Evolutionary conservation across 2,329 filamentous ascomycete species (phyloP).

Genomic region (Sclerotinia nivalis): DNA sequence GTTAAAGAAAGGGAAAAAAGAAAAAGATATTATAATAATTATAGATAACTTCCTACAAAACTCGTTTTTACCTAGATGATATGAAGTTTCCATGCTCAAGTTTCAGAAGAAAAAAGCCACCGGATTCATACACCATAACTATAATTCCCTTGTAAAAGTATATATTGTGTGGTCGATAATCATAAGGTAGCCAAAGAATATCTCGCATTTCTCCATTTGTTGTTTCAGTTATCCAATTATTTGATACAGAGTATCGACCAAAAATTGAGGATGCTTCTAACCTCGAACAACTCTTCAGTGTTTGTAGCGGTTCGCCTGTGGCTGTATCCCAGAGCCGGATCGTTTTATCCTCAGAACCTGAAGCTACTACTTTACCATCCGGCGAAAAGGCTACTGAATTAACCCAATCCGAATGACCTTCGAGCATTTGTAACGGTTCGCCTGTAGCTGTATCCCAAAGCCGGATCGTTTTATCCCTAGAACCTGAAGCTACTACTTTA

Average conservation of each 20-base stretch:
- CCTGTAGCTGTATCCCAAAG: too few relatives aligned
- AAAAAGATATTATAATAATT: background rate
- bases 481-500: too few relatives aligned
- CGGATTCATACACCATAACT: background rate
- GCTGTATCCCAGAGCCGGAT: conserved; percentile 1
- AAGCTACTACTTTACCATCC: background rate
- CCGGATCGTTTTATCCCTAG: too few relatives aligned
- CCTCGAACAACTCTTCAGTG: background rate
- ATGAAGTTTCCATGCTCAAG: background rate
- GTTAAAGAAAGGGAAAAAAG: background rate
- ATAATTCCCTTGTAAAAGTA: background rate
- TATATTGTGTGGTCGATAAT: background rate
- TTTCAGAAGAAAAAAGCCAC: background rate
- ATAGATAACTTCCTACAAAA: background rate
- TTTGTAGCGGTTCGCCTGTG: background rate
- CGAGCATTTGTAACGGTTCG: too few relatives aligned
- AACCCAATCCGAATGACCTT: too few relatives aligned
- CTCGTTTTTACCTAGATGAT: background rate
- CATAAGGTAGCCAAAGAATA: background rate
- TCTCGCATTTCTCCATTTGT: background rate
- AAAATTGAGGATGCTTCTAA: background rate
- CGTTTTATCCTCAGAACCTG: background rate
- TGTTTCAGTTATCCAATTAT: background rate
- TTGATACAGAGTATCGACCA: background rate
- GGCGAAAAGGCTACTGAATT: background rate